Percentiles rank a stretch among this genome's conserved stretches.
Evolutionary conservation across 2,329 filamentous ascomycete genomes (phyloP).

Genomic region (Talaromyces piceae): DNA sequence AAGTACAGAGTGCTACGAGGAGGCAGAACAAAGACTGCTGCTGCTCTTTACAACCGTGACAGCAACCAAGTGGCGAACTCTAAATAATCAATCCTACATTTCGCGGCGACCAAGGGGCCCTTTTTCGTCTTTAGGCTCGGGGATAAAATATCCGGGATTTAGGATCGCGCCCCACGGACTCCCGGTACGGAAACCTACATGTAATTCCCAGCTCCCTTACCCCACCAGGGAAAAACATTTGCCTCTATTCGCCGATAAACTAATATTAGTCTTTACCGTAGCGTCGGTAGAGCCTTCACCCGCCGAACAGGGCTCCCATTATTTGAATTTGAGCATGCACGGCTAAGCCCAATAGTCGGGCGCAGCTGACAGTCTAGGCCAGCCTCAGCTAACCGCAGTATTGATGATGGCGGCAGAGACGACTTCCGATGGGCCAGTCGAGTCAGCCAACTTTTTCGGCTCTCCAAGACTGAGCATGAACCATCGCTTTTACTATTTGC

Average conservation of each 20-base stretch:
- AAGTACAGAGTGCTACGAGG: neutral
- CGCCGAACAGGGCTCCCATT: neutral
- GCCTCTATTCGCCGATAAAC: neutral
- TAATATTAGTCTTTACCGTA: neutral
- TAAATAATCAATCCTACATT: neutral
- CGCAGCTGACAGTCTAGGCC: neutral
- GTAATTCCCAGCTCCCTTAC: neutral
- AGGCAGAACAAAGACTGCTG: neutral
- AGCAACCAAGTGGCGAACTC: neutral
- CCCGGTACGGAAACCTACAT: too few relatives aligned
- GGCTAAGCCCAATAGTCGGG: neutral
- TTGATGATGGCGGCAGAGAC: neutral
- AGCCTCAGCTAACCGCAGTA: neutral
- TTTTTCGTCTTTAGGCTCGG: neutral
- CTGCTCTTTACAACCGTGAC: neutral
- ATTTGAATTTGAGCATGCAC: neutral
- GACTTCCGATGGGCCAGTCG: neutral
- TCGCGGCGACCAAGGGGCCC: neutral
- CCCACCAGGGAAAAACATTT: neutral
- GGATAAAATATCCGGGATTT: slow-evolving; percentile 2
- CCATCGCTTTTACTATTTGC: neutral
- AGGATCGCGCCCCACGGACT: neutral
- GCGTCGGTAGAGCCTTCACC: neutral
- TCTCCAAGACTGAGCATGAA: neutral
- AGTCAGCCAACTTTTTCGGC: neutral